A percentile compares a stretch with the other conserved stretches of the same genome.
These are phyloP conservation scores for Cryptosporidium bovis DNA, from an alignment of 169 alveolate species.

Conservation along the genomic window DNA sequence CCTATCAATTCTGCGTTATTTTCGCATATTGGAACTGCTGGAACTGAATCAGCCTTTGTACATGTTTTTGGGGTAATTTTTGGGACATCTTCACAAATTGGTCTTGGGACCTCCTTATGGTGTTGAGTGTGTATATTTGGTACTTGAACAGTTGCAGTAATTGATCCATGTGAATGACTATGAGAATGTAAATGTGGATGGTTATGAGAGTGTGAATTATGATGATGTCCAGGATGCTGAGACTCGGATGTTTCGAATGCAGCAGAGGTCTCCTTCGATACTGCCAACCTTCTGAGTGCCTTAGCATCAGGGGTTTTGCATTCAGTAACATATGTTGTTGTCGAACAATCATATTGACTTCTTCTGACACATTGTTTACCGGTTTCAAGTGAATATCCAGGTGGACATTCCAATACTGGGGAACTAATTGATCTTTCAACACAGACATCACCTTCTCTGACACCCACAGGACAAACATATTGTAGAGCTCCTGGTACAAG, in stretches of 20 bases:
- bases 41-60: conserved; percentile 70
- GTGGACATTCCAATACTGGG: conserved; percentile 68
- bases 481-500: conserved; percentile 72
- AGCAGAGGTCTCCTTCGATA: conserved; percentile 33
- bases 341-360: conserved; percentile 73
- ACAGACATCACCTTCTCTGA: conserved; percentile 70
- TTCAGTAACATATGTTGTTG: conserved; percentile 70
- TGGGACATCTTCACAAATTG: conserved; percentile 74
- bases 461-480: conserved; percentile 66
- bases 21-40: conserved; percentile 74
- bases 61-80: conserved; percentile 72
- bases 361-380: conserved; percentile 74
- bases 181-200: conserved; percentile 26
- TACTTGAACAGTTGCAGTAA: not conserved
- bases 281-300: conserved; percentile 63
- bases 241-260: conserved; percentile 22
- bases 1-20: conserved; percentile 56
- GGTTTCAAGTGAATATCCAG: conserved; percentile 74
- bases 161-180: conserved; percentile 29
- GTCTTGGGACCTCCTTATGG: conserved; percentile 70
- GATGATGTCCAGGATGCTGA: conserved; percentile 51
- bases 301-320: conserved; percentile 64
- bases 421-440: conserved; percentile 70
- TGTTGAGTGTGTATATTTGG: conserved; percentile 70
- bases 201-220: not conserved